phyloP scores from a whole-genome alignment of 345 rosid species.

The Gossypium thurberi region DNA sequence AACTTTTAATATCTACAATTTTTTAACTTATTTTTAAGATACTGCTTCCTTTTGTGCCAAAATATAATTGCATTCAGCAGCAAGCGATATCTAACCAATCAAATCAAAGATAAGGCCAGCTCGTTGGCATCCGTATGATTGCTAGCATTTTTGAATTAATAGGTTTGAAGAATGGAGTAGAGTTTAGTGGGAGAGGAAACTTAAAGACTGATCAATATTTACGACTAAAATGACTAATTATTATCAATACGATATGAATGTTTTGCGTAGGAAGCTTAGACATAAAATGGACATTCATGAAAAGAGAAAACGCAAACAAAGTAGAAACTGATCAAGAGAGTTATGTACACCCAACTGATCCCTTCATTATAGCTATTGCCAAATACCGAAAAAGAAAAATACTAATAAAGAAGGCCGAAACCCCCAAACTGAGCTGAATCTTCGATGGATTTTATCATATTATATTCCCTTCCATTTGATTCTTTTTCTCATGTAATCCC shows the following conservation, averaged over 20 bases:
- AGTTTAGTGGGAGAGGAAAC: neutral
- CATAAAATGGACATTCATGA: slow-evolving; percentile 5
- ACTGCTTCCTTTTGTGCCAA: too few relatives aligned
- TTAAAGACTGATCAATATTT: neutral
- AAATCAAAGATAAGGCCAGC: neutral
- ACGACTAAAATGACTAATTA: neutral
- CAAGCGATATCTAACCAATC: neutral
- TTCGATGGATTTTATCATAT: neutral
- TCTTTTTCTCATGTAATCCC: neutral
- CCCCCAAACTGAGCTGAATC: neutral
- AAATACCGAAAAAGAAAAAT: neutral
- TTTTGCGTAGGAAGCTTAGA: neutral
- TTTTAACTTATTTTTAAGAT: too few relatives aligned
- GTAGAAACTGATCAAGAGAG: neutral
- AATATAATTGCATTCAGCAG: neutral
- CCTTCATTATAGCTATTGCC: neutral
- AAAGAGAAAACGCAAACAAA: neutral
- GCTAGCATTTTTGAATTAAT: neutral
- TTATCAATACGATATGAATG: neutral
- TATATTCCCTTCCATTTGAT: neutral
- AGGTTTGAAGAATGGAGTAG: neutral
- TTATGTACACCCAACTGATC: neutral
- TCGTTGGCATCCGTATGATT: too few relatives aligned
- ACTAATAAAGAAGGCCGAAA: neutral
- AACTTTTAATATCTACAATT: too few relatives aligned